Base-by-base conservation (phyloP, 2,329 filamentous ascomycete species). In the Aciculosporium take region DNA sequence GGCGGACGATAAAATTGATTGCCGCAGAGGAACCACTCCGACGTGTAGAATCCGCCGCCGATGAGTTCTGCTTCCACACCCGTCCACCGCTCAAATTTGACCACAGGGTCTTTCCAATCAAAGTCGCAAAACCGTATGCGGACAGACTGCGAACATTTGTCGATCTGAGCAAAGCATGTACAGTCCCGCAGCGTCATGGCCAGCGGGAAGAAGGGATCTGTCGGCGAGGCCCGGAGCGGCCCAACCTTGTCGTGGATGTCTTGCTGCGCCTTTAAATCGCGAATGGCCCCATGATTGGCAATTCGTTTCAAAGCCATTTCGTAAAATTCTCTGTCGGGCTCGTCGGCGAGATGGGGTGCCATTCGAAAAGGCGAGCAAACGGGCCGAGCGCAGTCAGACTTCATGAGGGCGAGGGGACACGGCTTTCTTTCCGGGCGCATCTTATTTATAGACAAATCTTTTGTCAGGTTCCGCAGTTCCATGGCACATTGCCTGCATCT, bases 181-280 rank as follows among this genome's bases (percentile, higher is more conserved):
- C 84, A 87, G 63, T 91, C 84, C 38, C 84, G 68, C 48, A 91
- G 58, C 3, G 84, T 88, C 84, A 89, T 89, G 42, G 82, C 81
- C 6, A 84, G 65, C 10, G 73, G 69, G 45, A 83, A 77, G 23
- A 71, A 63, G 9, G 61, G 55, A 28, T 69, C 59, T 3, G 57
- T 53, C 2, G 56, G 56, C 36, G 65, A 55, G 7, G 64, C 61
- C 3, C 60, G 49, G 2, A 74, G 57, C 17, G 71, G 66, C 0
- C 65, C 63, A 0, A 50, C 55, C 2, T 59, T 53, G 47, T 74
- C 71, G 18, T 67, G 56, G 5, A 57, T 49, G 40, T 67, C 60
- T 43, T 67, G 64, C 24, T 61, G 56, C 8, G 47, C 47, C 21
- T 60, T 56, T 2, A 65, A 49, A 29, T 56, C 49, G 17, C 53